A percentile compares a stretch with the other conserved stretches of the same genome.
phyloP scores from a whole-genome alignment of 2,329 filamentous ascomycete species.

The Pseudogymnoascus sp. region DNA sequence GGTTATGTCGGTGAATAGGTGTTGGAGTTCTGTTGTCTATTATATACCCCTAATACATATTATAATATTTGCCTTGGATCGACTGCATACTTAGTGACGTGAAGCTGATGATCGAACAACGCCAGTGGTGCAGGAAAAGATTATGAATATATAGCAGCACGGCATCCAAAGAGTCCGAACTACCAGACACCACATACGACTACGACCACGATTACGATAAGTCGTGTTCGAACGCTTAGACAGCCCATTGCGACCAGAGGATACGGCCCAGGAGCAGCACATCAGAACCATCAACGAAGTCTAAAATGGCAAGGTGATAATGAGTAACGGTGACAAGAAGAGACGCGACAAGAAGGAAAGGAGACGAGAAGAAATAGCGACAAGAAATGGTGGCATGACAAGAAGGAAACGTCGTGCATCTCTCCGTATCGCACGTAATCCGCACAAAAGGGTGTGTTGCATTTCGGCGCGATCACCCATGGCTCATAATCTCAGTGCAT shows the following conservation, averaged over 20 bases:
- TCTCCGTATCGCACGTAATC: not conserved
- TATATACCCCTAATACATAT: not conserved
- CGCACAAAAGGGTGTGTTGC: no score
- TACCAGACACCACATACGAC: not conserved
- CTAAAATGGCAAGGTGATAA: not conserved
- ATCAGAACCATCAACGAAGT: not conserved
- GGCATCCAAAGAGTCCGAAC: not conserved
- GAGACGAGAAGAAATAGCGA: not conserved
- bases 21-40: not conserved
- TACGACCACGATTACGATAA: no score
- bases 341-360: not conserved
- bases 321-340: not conserved
- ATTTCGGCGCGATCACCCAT: no score
- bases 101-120: not conserved
- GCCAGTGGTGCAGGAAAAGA: no score
- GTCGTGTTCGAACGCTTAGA: not conserved
- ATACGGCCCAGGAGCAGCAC: not conserved
- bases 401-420: not conserved
- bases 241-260: not conserved
- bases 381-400: not conserved
- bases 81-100: not conserved
- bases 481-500: no score
- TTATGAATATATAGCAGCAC: no score
- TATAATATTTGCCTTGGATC: not conserved
- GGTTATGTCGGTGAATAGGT: not conserved